Evolutionary conservation across 495 filamentous ascomycete species (phyloP), one percentile per base, ranked within the genome.

Genomic region (Bryoglossum gracile): DNA sequence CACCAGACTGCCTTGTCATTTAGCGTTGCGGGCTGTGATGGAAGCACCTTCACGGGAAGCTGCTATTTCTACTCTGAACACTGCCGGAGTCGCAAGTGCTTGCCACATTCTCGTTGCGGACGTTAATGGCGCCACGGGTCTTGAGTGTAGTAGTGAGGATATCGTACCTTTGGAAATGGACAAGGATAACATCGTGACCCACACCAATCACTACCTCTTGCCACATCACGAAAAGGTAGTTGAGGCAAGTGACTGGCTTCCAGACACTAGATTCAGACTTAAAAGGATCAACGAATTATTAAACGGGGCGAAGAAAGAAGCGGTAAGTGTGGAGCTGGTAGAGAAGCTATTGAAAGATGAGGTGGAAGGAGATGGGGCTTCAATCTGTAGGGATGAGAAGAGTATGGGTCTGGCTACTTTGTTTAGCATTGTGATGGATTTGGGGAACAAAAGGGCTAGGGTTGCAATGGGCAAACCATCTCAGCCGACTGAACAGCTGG

Each of bases 41-140:
- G 80, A 87, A 50, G 76, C 72, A 34, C 50, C 43, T 3, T 77
- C 74, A 3, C 70, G 72, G 0, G 63, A 62, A 3, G 66, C 68
- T 34, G 82, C 82, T 9, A 65, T 83, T 3, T 46, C 60, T 9
- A 63, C 53, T 10, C 55, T 84, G 30, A 62, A 74, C 45, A 62
- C 67, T 14, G 64, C 64, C 13, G 80, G 81, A 10, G 74, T 83
- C 6, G 81, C 81, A 0, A 76, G 75, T 23, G 71, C 80, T 19
- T 75, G 72, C 34, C 80, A 84, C 54, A 78, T 85, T 17, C 57
- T 84, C 6, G 62, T 84, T 17, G 78, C 73, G 4, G 82, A 86
- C 57, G 38, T 9, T 1, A 70, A 58, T 0, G 71, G 68, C 2
- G 72, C 73, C 0, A 58, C 74, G 0, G 81, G 80, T 0, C 64